Evolutionary conservation across 2,329 filamentous ascomycete species (phyloP), one percentile per base, ranked within the genome.

Genomic region (Mycogone perniciosa): DNA sequence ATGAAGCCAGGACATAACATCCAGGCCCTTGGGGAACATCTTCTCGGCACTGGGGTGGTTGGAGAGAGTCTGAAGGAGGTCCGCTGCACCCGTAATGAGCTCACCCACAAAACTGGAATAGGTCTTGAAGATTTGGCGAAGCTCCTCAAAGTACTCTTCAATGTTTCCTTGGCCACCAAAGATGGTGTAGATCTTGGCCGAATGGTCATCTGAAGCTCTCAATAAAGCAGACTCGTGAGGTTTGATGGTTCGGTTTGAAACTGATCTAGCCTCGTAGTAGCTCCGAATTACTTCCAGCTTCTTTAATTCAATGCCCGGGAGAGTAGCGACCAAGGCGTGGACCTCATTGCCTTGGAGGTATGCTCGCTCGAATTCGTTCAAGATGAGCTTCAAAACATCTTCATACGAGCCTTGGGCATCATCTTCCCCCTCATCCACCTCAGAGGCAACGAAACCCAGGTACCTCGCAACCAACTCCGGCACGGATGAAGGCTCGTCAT

Each of bases 91-190:
- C 30, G 80, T 79, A 63, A 99, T 80, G 57, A 97, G 83, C 58
- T 95, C 89, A 59, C 89, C 86, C 5, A 96, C 83, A 59, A 99
- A 95, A 30, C 87, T 87, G 9, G 88, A 86, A 72, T 99, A 99
- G 53, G 91, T 96, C 62, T 78, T 84, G 75, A 92, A 92, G 52
- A 97, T 81, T 68, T 95, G 87, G 51, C 93, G 85, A 56, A 99
- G 81, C 75, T 99, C 93, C 60, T 99, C 92, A 64, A 99, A 99
- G 73, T 99, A 99, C 73, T 99, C 95, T 71, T 99, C 92, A 57
- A 99, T 97, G 71, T 99, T 99, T 61, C 93, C 93, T 69, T 99
- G 93, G 6, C 93, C 93, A 54, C 93, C 93, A 60, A 97, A 96
- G 55, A 99, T 90, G 58, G 85, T 91, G 75, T 96, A 99, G 54